These are phyloP conservation scores for Alnus glutinosa DNA, from an alignment of 306 rosid genomes.

Conservation along the genomic window DNA sequence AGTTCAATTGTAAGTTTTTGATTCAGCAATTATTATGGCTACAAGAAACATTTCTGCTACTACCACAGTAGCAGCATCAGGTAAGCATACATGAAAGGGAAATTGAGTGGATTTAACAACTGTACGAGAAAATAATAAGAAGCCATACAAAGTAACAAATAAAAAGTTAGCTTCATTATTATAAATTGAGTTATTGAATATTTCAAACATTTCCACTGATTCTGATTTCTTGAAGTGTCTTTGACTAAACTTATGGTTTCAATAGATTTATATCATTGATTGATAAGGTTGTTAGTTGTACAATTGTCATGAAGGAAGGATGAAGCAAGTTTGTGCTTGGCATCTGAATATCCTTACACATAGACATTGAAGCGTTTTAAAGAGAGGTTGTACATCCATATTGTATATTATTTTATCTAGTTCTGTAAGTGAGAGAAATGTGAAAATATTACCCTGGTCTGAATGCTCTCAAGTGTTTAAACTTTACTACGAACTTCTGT, in stretches of 20 bases:
- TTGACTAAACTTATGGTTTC: neutral
- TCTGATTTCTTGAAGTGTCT: neutral
- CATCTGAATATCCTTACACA: neutral
- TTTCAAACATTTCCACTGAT: neutral
- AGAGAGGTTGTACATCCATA: no score
- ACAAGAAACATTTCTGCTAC: no score
- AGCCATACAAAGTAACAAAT: no score
- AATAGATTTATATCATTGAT: neutral
- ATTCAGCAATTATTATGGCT: neutral
- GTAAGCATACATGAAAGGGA: no score
- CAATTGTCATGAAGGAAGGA: neutral
- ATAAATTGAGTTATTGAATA: no score
- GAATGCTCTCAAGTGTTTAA: neutral
- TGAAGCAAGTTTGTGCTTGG: neutral
- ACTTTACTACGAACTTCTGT: neutral
- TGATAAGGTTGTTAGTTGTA: neutral
- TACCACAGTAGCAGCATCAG: no score
- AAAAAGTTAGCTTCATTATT: no score
- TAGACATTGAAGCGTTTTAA: no score
- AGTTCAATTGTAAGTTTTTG: neutral
- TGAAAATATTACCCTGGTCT: neutral
- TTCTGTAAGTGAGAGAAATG: neutral
- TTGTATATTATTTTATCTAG: no score
- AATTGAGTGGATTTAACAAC: no score
- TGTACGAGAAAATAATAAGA: no score